Percentiles rank a stretch among this genome's conserved stretches.
phyloP scores from a whole-genome alignment of 2,329 filamentous ascomycete species.

The Fusarium incarnatum region DNA sequence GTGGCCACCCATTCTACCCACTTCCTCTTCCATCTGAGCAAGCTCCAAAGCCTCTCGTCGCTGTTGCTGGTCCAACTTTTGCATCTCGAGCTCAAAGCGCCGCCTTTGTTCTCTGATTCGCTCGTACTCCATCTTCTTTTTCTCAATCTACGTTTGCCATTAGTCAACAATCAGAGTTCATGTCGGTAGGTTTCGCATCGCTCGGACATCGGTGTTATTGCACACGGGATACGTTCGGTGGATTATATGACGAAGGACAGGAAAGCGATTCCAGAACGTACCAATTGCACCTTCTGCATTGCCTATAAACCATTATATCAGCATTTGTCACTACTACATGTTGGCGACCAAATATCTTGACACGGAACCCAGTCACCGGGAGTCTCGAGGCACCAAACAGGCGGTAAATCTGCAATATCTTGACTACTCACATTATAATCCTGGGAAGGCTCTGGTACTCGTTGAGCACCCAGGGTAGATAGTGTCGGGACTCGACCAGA shows the following conservation, averaged over 20 bases:
- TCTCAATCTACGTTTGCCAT: conserved; percentile 77
- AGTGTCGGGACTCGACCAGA: conserved; percentile 83
- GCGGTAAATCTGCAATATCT: conserved; percentile 2
- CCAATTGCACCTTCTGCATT: conserved; percentile 80
- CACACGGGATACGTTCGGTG: background rate
- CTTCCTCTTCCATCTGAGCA: conserved; percentile 84
- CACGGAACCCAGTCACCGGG: conserved; percentile 28
- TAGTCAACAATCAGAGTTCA: conserved; percentile 43
- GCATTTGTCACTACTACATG: conserved; percentile 14
- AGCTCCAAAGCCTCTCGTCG: conserved; percentile 86
- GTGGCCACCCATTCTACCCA: conserved; percentile 74
- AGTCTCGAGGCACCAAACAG: background rate
- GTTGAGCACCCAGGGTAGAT: conserved; percentile 60
- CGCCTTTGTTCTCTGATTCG: conserved; percentile 88
- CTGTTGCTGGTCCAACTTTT: conserved; percentile 86
- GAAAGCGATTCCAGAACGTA: conserved; percentile 59
- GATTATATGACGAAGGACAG: background rate
- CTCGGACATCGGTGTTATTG: background rate
- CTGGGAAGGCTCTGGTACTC: conserved; percentile 59
- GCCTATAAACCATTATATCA: conserved; percentile 58
- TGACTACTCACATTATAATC: conserved; percentile 60
- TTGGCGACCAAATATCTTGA: background rate
- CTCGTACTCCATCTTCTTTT: conserved; percentile 94
- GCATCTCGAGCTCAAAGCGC: conserved; percentile 92
- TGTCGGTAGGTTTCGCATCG: conserved; percentile 1